Evolutionary conservation across 768 basidiomycete species (phyloP).

Genomic region (Pisolithus albus): DNA sequence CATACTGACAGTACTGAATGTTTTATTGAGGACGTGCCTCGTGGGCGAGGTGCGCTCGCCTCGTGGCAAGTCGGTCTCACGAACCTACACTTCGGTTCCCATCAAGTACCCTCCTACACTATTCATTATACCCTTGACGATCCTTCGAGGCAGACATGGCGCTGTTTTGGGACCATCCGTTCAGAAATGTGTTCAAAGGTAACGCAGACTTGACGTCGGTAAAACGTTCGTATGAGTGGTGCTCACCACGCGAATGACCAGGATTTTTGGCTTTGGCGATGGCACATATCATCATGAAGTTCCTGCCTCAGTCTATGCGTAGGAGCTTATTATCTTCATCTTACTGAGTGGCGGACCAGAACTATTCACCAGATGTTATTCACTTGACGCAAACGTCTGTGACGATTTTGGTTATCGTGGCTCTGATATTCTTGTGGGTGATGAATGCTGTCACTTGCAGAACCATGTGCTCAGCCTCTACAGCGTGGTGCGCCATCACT

Average conservation of each 20-base stretch:
- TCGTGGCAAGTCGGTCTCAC: conserved; percentile 13
- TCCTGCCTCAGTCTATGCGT: conserved; percentile 34
- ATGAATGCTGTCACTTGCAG: neutral
- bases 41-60: neutral
- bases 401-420: conserved; percentile 59
- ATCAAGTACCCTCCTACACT: conserved; percentile 16
- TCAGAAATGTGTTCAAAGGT: conserved; percentile 30
- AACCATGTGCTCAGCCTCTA: neutral
- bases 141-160: conserved; percentile 20
- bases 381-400: conserved; percentile 70
- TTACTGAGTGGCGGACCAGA: conserved; percentile 7
- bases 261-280: conserved; percentile 35
- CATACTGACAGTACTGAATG: neutral
- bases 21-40: conserved; percentile 9
- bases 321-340: conserved; percentile 15
- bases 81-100: conserved; percentile 15
- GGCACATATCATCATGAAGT: conserved; percentile 46
- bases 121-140: conserved; percentile 9
- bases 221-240: neutral
- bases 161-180: conserved; percentile 26
- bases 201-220: neutral
- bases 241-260: conserved; percentile 31
- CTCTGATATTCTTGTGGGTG: conserved; percentile 59
- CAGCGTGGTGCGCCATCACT: conserved; percentile 64
- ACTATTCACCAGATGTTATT: conserved; percentile 42